Evolutionary conservation across 1,284 basidiomycete species (phyloP), one percentile per base, ranked within the genome.

Genomic region (Microbotryum intermedium): DNA sequence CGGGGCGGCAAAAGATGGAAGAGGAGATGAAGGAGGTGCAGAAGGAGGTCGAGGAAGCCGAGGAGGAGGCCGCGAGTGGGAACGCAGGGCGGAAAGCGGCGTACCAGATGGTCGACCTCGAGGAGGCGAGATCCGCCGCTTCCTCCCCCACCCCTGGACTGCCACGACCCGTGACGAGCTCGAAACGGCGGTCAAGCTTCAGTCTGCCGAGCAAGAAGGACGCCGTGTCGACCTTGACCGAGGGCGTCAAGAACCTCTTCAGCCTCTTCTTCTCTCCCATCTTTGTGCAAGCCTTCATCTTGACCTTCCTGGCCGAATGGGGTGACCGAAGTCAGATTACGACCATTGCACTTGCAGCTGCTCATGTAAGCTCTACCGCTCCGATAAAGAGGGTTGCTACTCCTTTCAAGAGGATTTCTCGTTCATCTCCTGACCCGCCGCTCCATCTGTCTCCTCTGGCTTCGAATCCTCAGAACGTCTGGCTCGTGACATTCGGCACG

Each of bases 251-350:
- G 67, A 93, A 92, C 72, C 84, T 91, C 67, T 85, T 84, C 73
- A 85, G 85, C 69, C 77, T 95, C 28, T 77, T 93, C 67, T 79
- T 97, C 21, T 90, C 87, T 1, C 95, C 94, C 0, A 88, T 95
- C 1, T 97, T 97, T 70, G 91, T 94, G 3, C 93, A 98, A 75
- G 85, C 91, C 0, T 98, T 98, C 70, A 78, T 94, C 44, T 79
- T 98, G 59, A 97, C 94, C 0, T 98, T 98, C 76, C 79, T 98
- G 13, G 95, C 93, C 25, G 94, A 98, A 76, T 98, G 94, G 94
- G 95, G 94, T 1, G 95, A 98, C 76, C 79, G 94, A 49, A 92
- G 88, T 72, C 95, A 98, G 77, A 94, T 98, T 69, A 88, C 95
- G 0, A 98, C 94, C 0, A 97, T 98, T 67, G 93, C 91, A 3